phyloP scores from a whole-genome alignment of 345 rosid species.

The Isatis tinctoria region DNA sequence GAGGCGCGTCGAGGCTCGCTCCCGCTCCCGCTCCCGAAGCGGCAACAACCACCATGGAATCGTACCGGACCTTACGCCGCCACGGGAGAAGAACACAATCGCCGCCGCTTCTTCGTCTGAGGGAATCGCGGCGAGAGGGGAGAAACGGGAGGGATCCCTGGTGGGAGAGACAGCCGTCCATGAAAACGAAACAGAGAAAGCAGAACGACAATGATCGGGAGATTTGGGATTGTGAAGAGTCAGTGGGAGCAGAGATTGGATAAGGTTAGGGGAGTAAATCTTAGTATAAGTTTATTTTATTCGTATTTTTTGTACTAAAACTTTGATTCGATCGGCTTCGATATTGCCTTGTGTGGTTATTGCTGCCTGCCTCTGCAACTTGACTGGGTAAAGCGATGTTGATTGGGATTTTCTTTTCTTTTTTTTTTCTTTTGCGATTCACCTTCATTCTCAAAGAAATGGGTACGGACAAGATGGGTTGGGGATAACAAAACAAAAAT shows the following conservation, averaged over 20 bases:
- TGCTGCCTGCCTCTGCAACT: not conserved
- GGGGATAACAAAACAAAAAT: not conserved
- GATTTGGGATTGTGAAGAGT: not conserved
- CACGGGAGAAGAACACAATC: not conserved
- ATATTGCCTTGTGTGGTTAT: not conserved
- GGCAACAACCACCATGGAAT: slow-evolving; percentile 15
- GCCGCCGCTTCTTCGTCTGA: not conserved
- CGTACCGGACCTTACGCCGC: slow-evolving; percentile 14
- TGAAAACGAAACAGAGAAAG: slow-evolving; percentile 22
- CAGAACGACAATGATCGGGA: not conserved
- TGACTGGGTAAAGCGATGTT: not conserved
- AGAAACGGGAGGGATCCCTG: slow-evolving; percentile 26
- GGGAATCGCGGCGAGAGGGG: slow-evolving; percentile 12
- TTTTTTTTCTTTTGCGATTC: not conserved
- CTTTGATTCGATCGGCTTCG: not conserved
- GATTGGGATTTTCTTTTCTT: not conserved
- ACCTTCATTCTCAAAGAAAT: not conserved
- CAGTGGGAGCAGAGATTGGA: slow-evolving; percentile 14
- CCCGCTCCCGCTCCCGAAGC: slow-evolving; percentile 51
- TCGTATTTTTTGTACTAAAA: not conserved
- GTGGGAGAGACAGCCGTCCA: slow-evolving; percentile 50
- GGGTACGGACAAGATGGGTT: not conserved
- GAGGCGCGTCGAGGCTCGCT: slow-evolving; percentile 75
- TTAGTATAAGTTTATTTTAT: not conserved
- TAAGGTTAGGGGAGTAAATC: not conserved